phyloP scores from a whole-genome alignment of 1,284 basidiomycete species.

The Leucoagaricus sp. region DNA sequence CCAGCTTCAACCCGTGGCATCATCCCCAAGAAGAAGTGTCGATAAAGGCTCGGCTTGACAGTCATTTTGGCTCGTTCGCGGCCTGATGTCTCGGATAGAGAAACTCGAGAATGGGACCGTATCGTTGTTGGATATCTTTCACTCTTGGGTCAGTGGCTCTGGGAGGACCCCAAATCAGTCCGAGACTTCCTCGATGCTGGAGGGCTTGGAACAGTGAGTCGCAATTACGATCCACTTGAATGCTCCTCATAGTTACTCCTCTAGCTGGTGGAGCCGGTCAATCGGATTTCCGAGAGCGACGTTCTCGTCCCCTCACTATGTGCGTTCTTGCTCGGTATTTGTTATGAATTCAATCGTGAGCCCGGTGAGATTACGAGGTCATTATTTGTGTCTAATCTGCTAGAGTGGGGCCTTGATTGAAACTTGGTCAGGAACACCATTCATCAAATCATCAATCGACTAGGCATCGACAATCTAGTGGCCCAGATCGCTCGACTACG shows the following conservation, averaged over 20 bases:
- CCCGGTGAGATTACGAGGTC: slow-evolving; percentile 89
- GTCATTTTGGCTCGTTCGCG: slow-evolving; percentile 68
- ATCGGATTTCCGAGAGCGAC: slow-evolving; percentile 86
- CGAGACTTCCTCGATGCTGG: slow-evolving; percentile 90
- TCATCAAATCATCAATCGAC: slow-evolving; percentile 83
- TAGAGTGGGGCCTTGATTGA: slow-evolving; percentile 1
- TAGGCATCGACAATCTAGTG: slow-evolving; percentile 86
- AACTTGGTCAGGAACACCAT: slow-evolving; percentile 65
- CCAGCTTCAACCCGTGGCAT: too few relatives aligned
- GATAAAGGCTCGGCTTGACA: too few relatives aligned
- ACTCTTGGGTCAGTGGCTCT: slow-evolving; percentile 90
- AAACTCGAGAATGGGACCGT: slow-evolving; percentile 85
- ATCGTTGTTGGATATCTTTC: slow-evolving; percentile 87
- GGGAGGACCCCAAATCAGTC: slow-evolving; percentile 90
- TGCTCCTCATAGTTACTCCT: slow-evolving; percentile 11
- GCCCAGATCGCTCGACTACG: slow-evolving; percentile 86
- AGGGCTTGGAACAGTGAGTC: slow-evolving; percentile 82
- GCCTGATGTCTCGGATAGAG: slow-evolving; percentile 66
- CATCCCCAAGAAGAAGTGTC: too few relatives aligned
- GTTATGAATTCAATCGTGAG: slow-evolving; percentile 94
- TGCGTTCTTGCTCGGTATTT: slow-evolving; percentile 89
- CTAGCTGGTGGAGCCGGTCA: slow-evolving; percentile 92
- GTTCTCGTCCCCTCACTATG: slow-evolving; percentile 89
- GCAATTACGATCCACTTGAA: slow-evolving; percentile 1
- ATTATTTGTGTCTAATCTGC: slow-evolving; percentile 2